These are phyloP conservation scores for Arachnopeziza araneosa DNA, from an alignment of 2,329 filamentous ascomycete species.

Conservation along the genomic window DNA sequence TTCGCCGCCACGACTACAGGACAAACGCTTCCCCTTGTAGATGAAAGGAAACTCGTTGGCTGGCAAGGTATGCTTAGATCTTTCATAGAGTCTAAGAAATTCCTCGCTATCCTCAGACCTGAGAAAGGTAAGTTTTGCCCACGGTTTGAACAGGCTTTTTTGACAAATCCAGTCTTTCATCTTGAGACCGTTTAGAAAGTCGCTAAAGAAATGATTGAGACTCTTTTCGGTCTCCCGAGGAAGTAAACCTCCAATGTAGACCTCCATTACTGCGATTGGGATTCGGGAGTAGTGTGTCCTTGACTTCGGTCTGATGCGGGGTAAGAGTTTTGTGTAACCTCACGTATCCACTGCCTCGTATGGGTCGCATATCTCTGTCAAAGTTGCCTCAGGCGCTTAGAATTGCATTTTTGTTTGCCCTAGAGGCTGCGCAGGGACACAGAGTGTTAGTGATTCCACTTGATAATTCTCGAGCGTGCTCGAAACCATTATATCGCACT, in stretches of 20 bases:
- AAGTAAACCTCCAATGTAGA: slow-evolving; percentile 39
- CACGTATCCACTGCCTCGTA: not conserved
- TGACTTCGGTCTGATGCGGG: not conserved
- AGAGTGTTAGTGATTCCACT: no score
- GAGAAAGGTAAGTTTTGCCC: slow-evolving; percentile 40
- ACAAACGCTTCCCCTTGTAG: slow-evolving; percentile 10
- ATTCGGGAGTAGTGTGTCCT: not conserved
- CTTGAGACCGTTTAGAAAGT: slow-evolving; percentile 31
- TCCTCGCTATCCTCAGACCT: slow-evolving; percentile 31
- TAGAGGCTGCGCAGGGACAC: no score
- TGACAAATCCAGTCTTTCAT: slow-evolving; percentile 38
- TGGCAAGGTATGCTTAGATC: not conserved
- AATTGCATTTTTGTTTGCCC: no score
- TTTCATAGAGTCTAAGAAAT: slow-evolving; percentile 35
- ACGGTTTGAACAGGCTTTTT: slow-evolving; percentile 35
- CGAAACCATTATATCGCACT: no score
- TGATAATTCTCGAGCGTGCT: no score
- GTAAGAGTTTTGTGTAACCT: not conserved
- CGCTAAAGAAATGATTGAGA: slow-evolving; percentile 35
- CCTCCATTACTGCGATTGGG: slow-evolving; percentile 34
- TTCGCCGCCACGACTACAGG: slow-evolving; percentile 1
- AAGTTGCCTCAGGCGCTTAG: no score
- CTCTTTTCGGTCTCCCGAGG: slow-evolving; percentile 35
- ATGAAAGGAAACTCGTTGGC: not conserved
- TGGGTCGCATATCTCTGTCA: no score